Base-by-base conservation (phyloP, 257 asterid species). In the Forsythia suspensa region DNA sequence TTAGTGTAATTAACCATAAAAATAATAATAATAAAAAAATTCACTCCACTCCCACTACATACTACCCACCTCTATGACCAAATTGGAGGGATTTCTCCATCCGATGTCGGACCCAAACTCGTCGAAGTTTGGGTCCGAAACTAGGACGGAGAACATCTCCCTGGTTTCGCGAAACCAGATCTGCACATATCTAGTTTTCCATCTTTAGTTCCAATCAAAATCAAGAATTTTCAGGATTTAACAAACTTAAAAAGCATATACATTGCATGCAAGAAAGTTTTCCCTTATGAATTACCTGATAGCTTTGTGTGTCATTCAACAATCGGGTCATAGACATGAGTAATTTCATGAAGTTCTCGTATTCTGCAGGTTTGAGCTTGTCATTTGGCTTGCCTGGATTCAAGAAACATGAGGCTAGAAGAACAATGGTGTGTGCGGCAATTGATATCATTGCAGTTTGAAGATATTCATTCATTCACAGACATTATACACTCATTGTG, bases 261-360 rank as follows among this genome's bases (percentile, higher is more conserved):
- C 52, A 12, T 1, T 7, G 18, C 8, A 41, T 4, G 8, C 1
- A 8, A 2, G 42, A 34, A 15, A 2, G 8, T 24, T 15, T 4
- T 51, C 6, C 5, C 5, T 41, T 4, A 41, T 41, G 8, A 41
- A 70, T 85, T 86, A 90, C 94, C 73, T 91, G 86, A 71, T 90
- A 90, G 81, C 92, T 90, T 73, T 86, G 92, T 3, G 81, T 79
- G 84, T 91, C 94, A 68, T 91, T 91, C 57, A 79, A 68, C 76
- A 91, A 76, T 15, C 94, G 91, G 37, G 89, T 5, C 1, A 81
- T 18, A 2, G 77, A 40, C 92, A 88, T 88, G 79, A 90, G 86
- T 85, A 90, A 81, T 78, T 80, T 84, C 69, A 93, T 90, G 73
- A 86, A 80, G 72, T 75, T 66, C 10, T 9, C 77, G 68, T 88